Conservation (phyloP, 495 filamentous ascomycete genomes). For the Xylaria sp. region DNA sequence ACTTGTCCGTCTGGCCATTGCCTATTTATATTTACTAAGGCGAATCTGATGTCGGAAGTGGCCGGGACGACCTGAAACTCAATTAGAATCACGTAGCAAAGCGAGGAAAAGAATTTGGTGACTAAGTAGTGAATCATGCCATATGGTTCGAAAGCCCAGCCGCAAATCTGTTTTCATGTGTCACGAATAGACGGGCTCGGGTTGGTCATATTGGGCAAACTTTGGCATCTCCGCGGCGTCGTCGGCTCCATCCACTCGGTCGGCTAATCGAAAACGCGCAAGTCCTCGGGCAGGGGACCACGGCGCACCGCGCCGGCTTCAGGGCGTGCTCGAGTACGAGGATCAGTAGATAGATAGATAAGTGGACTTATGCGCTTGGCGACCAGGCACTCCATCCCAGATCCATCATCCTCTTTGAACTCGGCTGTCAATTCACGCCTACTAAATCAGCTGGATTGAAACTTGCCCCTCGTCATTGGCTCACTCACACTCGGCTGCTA, state of each 20-base stretch:
- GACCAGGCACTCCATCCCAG: background rate
- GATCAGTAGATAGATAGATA: background rate
- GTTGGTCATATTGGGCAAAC: background rate
- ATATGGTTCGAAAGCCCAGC: conserved; percentile 5
- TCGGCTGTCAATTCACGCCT: background rate
- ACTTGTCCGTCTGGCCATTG: background rate
- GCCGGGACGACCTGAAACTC: background rate
- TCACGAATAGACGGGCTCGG: conserved; percentile 3
- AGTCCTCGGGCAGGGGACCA: conserved; percentile 10
- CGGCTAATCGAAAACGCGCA: conserved; percentile 1
- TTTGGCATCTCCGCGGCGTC: conserved; percentile 23
- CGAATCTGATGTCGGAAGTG: background rate
- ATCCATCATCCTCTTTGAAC: background rate
- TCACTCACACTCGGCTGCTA: background rate
- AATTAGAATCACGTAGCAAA: conserved; percentile 4
- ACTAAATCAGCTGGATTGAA: background rate
- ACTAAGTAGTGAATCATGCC: conserved; percentile 11
- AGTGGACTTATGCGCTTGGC: background rate
- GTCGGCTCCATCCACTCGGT: conserved; percentile 1
- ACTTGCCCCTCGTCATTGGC: background rate
- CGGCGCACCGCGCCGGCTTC: background rate
- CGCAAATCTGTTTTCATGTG: conserved; percentile 3
- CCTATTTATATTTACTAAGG: background rate
- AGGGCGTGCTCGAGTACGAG: background rate
- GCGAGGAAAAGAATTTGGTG: background rate